A percentile compares a stretch with the other conserved stretches of the same genome.
phyloP scores from a whole-genome alignment of 192 early-diverging fungal genomes.

The Fimicolochytrium jonesii region DNA sequence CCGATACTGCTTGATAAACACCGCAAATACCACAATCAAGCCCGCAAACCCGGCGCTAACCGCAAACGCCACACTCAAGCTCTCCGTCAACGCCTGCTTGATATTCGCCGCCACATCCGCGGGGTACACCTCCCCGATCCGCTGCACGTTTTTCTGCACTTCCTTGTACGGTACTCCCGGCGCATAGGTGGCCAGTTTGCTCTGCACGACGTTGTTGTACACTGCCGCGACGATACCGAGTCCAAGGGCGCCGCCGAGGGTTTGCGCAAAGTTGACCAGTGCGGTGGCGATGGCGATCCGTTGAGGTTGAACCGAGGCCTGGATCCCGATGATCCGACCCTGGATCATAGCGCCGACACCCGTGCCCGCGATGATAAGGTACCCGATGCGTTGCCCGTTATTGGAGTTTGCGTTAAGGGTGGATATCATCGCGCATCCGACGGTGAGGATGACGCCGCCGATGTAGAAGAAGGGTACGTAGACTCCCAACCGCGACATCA shows the following conservation, averaged over 20 bases:
- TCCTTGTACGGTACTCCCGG: slow-evolving; percentile 4
- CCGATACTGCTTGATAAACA: slow-evolving; percentile 36
- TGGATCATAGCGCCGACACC: slow-evolving; percentile 76
- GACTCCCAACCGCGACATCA: slow-evolving; percentile 50
- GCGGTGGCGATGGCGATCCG: slow-evolving; percentile 74
- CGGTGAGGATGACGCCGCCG: slow-evolving; percentile 57
- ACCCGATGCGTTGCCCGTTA: slow-evolving; percentile 50
- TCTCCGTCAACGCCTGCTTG: slow-evolving; percentile 24
- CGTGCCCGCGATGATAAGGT: slow-evolving; percentile 64
- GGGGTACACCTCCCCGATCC: slow-evolving; percentile 3
- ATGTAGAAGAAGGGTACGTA: slow-evolving; percentile 62
- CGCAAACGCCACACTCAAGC: slow-evolving; percentile 18
- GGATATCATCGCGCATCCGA: slow-evolving; percentile 63
- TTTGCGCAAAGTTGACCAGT: slow-evolving; percentile 61
- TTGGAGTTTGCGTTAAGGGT: slow-evolving; percentile 51
- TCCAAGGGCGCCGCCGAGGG: slow-evolving; percentile 60
- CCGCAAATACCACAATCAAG: slow-evolving; percentile 33
- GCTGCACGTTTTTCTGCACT: slow-evolving; percentile 4
- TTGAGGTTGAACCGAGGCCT: slow-evolving; percentile 57
- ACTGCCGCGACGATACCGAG: slow-evolving; percentile 65
- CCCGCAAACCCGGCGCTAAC: slow-evolving; percentile 30
- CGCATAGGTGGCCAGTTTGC: slow-evolving; percentile 32
- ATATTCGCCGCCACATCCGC: slow-evolving; percentile 8
- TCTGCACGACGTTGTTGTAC: slow-evolving; percentile 54
- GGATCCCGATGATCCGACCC: slow-evolving; percentile 68